Percentiles rank a stretch among this genome's conserved stretches.
phyloP scores from a whole-genome alignment of 2,329 filamentous ascomycete genomes.

The Pezicula radicicola region DNA sequence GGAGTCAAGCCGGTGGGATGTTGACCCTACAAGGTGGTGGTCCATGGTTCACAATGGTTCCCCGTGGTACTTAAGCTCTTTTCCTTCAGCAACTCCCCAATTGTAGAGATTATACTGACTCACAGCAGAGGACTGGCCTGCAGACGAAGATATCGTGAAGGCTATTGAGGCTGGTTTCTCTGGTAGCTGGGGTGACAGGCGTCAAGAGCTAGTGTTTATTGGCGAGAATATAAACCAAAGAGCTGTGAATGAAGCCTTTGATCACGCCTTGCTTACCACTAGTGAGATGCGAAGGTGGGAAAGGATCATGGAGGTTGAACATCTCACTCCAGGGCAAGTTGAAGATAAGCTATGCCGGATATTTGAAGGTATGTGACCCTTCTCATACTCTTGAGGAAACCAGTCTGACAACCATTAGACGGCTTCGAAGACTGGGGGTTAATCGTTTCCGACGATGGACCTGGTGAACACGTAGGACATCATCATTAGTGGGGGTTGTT shows the following conservation, averaged over 20 bases:
- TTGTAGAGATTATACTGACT: not conserved
- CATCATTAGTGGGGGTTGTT: no score
- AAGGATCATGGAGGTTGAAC: constrained; percentile 44
- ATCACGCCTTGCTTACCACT: constrained; percentile 60
- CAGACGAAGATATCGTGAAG: not conserved
- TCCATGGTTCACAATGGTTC: constrained; percentile 11
- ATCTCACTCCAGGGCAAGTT: constrained; percentile 34
- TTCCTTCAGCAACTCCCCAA: constrained; percentile 10
- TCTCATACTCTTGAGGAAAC: no score
- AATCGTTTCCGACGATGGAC: not conserved
- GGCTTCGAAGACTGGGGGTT: not conserved
- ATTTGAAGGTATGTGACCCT: constrained; percentile 52
- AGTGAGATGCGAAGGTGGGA: constrained; percentile 55
- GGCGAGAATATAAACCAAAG: constrained; percentile 58
- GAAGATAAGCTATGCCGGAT: constrained; percentile 42
- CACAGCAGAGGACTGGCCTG: not conserved
- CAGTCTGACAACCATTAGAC: not conserved
- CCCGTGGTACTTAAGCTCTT: not conserved
- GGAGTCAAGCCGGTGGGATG: constrained; percentile 42
- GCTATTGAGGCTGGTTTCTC: constrained; percentile 7
- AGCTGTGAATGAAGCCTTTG: constrained; percentile 49
- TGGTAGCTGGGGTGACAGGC: constrained; percentile 50
- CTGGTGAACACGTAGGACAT: not conserved
- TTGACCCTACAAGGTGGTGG: constrained; percentile 25
- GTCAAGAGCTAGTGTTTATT: constrained; percentile 73